Base-by-base conservation (phyloP, 805 yeast species). In the Vanderwaltozyma yarrowii region DNA sequence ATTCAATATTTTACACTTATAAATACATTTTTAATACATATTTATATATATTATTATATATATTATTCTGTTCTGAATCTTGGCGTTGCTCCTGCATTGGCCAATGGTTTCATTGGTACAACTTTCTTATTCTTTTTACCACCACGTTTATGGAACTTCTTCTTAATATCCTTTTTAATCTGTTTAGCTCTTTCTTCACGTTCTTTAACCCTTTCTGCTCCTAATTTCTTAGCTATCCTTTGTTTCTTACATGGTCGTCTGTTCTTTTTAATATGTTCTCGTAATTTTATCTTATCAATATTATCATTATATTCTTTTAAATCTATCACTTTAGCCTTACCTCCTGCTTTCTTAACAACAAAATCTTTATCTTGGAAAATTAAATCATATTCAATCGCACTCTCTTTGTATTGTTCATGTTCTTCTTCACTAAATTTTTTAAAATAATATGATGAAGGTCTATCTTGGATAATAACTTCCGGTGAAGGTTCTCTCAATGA, bases 91-190 rank as follows among this genome's bases (percentile, higher is more conserved):
- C 46, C 51, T 18, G 52, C 49, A 38, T 46, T 38, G 6, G 45
- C 46, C 15, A 44, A 44, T n/a, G 53, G 53, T 32, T 44, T 49
- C 12, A 38, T 6, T 10, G 40, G 25, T 34, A 36, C 37, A 35
- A 45, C 45, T 43, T 51, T 52, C 30, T 56, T 58, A 35, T 59
- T 59, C 41, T 59, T 58, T 37, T 58, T 59, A 18, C 65, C 65
- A 39, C 65, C 65, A 39, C 65, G 55, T 38, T 53, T 57, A 37
- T 54, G 59, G 34, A 59, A 57, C 39, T 47, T 53, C 46, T 60
- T 60, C 44, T 60, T 60, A 2, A 51, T 39, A 31, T 49, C 28
- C 38, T 51, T 57, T 39, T 45, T 58, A 9, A 56, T 36, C 38
- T 50, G 52, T 18, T 43, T 37, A 3, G 39, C 50, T 37, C 41